Conservation (phyloP, 2,329 filamentous ascomycete genomes). For the Botrytis byssoidea region DNA sequence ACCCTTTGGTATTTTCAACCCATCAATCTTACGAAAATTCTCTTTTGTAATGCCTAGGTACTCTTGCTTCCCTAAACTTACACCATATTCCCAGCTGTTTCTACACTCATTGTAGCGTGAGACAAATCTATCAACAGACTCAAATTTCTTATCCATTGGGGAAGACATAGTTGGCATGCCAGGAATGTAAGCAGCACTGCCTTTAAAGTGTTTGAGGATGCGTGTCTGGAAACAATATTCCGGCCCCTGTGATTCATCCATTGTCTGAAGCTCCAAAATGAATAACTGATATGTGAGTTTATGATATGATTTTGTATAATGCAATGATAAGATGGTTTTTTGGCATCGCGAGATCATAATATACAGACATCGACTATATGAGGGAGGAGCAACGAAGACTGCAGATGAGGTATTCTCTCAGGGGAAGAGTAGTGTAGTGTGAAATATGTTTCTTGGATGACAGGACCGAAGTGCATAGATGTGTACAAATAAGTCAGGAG, state of each 20-base stretch:
- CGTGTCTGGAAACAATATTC: neutral
- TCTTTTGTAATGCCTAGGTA: neutral
- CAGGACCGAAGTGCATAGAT: neutral
- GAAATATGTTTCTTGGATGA: neutral
- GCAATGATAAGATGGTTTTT: neutral
- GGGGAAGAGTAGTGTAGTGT: neutral
- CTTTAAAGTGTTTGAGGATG: accelerated
- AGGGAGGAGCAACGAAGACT: neutral
- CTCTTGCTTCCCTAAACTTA: neutral
- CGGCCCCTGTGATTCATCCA: neutral
- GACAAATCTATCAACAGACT: neutral
- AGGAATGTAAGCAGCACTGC: neutral
- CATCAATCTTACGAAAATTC: neutral
- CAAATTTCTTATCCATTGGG: accelerated
- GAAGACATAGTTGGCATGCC: neutral
- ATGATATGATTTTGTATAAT: neutral
- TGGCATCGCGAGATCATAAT: neutral
- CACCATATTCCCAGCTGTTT: accelerated
- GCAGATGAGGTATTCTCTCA: neutral
- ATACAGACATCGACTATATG: neutral
- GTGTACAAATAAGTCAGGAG: neutral
- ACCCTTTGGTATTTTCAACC: neutral
- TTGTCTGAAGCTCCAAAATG: neutral
- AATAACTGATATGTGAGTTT: neutral
- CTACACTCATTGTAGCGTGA: accelerated